Conservation (phyloP, 805 yeast genomes). For the Cyberlindnera japonica region DNA sequence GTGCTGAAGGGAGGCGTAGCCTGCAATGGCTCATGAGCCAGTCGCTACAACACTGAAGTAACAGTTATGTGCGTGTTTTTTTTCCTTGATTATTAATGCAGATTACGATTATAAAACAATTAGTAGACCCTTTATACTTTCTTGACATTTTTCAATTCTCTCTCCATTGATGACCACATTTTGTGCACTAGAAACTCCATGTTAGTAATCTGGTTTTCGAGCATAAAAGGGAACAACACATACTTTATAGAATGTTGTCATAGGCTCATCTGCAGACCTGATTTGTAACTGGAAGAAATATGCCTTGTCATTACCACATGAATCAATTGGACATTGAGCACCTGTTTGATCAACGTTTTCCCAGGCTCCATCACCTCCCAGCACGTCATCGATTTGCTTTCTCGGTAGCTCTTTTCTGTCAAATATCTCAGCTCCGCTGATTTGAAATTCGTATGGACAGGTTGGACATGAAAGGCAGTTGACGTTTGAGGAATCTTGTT, state of each 20-base stretch:
- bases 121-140: too few relatives aligned
- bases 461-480: slow-evolving; percentile 57
- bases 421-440: slow-evolving; percentile 75
- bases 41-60: too few relatives aligned
- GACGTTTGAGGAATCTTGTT: slow-evolving; percentile 2
- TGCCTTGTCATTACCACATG: slow-evolving; percentile 86
- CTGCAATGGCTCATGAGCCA: too few relatives aligned
- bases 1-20: too few relatives aligned
- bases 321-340: slow-evolving; percentile 86
- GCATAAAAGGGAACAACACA: neutral
- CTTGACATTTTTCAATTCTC: slow-evolving; percentile 69
- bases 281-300: slow-evolving; percentile 96
- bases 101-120: too few relatives aligned
- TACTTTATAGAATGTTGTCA: slow-evolving; percentile 90
- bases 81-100: too few relatives aligned
- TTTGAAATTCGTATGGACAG: slow-evolving; percentile 93
- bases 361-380: slow-evolving; percentile 98
- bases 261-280: slow-evolving; percentile 98
- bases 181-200: slow-evolving; percentile 52
- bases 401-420: slow-evolving; percentile 81
- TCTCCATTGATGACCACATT: slow-evolving; percentile 94
- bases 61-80: too few relatives aligned
- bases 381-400: slow-evolving; percentile 91
- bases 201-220: neutral
- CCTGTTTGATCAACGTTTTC: slow-evolving; percentile 96